Evolutionary conservation across 2,329 filamentous ascomycete species (phyloP).

Genomic region (Orbilia ellipsospora): DNA sequence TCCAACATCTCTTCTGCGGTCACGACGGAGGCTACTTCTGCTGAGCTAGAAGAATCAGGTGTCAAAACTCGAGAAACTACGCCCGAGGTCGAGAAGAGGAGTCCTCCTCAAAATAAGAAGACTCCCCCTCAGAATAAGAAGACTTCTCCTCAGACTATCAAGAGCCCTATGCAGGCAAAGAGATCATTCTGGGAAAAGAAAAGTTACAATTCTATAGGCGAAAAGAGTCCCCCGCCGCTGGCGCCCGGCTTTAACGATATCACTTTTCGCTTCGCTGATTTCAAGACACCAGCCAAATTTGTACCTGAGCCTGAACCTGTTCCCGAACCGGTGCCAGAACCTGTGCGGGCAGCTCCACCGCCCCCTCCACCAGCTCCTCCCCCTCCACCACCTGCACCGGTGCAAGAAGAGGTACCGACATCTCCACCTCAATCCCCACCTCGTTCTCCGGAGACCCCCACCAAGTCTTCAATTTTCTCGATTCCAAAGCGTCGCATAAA

Average conservation of each 20-base stretch:
- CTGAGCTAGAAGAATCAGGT: slow-evolving; percentile 26
- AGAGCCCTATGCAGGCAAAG: slow-evolving; percentile 21
- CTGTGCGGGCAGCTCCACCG: slow-evolving; percentile 6
- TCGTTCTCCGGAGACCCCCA: slow-evolving; percentile 40
- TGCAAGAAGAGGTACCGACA: slow-evolving; percentile 19
- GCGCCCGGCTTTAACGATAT: slow-evolving; percentile 42
- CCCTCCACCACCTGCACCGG: slow-evolving; percentile 7
- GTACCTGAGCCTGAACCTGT: slow-evolving; percentile 13
- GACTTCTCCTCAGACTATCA: background rate
- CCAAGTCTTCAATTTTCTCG: slow-evolving; percentile 39
- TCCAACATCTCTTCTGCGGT: slow-evolving; percentile 38
- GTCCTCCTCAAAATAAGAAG: slow-evolving; percentile 23
- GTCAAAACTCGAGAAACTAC: slow-evolving; percentile 44
- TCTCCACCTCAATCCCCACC: slow-evolving; percentile 8
- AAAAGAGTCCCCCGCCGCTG: slow-evolving; percentile 7
- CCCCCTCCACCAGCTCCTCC: slow-evolving; percentile 5
- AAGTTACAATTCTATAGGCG: slow-evolving; percentile 3
- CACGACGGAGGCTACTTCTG: slow-evolving; percentile 22
- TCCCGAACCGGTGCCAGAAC: slow-evolving; percentile 1
- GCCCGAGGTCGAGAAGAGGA: slow-evolving; percentile 30
- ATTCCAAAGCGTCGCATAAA: slow-evolving; percentile 58
- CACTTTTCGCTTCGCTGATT: slow-evolving; percentile 42
- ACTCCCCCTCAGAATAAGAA: slow-evolving; percentile 11
- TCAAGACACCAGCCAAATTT: slow-evolving; percentile 23
- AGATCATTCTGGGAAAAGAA: slow-evolving; percentile 12